These are phyloP conservation scores for Guyanaporus albipodus DNA, from an alignment of 768 basidiomycete species.

Conservation along the genomic window DNA sequence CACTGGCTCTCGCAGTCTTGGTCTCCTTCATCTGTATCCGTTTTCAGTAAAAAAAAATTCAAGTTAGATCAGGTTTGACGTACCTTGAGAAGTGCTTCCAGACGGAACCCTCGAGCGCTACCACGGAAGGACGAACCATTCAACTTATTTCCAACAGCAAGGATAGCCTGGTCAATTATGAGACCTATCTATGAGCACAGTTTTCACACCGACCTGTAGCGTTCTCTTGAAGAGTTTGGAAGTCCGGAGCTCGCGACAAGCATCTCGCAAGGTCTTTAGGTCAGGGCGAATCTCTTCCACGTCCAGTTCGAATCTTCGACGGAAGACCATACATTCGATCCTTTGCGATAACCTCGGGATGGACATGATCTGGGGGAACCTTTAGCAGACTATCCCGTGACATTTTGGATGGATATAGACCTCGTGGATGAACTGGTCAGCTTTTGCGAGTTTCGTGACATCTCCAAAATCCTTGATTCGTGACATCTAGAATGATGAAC, in stretches of 20 bases:
- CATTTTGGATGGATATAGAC: slow-evolving; percentile 35
- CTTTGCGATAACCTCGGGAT: slow-evolving; percentile 75
- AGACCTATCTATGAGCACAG: neutral
- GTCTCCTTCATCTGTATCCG: slow-evolving; percentile 73
- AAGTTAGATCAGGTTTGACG: neutral
- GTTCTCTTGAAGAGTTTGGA: slow-evolving; percentile 66
- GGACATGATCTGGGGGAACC: slow-evolving; percentile 56
- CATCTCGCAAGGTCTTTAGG: slow-evolving; percentile 65
- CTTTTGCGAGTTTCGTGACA: slow-evolving; percentile 67
- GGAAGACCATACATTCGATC: slow-evolving; percentile 79
- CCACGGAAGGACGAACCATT: slow-evolving; percentile 84
- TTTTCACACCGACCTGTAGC: slow-evolving; percentile 48
- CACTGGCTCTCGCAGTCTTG: slow-evolving; percentile 61
- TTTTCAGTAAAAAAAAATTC: no score
- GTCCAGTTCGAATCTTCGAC: slow-evolving; percentile 76
- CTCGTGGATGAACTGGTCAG: slow-evolving; percentile 80
- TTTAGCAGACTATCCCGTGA: slow-evolving; percentile 2
- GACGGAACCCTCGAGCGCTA: slow-evolving; percentile 77
- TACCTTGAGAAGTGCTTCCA: slow-evolving; percentile 82
- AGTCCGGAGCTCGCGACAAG: slow-evolving; percentile 61
- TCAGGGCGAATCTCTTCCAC: slow-evolving; percentile 83
- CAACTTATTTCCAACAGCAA: slow-evolving; percentile 76
- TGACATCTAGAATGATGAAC: slow-evolving; percentile 41
- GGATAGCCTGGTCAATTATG: slow-evolving; percentile 48
- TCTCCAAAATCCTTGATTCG: slow-evolving; percentile 70